Base-by-base conservation (phyloP, 2,329 filamentous ascomycete species). In the Colletotrichum liaoningense region DNA sequence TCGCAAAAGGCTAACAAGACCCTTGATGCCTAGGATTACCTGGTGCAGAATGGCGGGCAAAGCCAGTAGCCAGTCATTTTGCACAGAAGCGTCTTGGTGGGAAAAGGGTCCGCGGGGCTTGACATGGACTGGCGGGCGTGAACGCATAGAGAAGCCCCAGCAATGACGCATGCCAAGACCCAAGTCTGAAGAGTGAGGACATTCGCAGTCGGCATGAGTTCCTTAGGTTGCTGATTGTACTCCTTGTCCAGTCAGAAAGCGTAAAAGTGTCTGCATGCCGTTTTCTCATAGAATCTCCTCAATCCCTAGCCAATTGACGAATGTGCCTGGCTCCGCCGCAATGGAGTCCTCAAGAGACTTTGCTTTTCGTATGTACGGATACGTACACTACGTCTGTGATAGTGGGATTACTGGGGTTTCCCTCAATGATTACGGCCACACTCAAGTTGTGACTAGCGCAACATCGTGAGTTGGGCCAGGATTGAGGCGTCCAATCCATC, bases 161-260 rank as follows among this genome's bases (percentile, higher is more conserved):
- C 6, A 35, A 70, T 73, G 70, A 73, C 70, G 70, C 46, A 70
- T 56, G 67, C 70, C 70, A 70, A 73, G 70, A 60, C 8, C 24
- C 6, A 16, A 8, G 3, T n/a, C 22, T 11, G 11, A 57, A 22
- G 28, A 38, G 28, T 52, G 59, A 28, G n/a, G 16, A 33, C 46
- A 38, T 46, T 16, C 54, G n/a, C 35, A 55, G 19, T 62, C 42
- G 58, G 49, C 30, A 63, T 63, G 58, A 63, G 49, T 54, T 26
- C 38, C 33, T 16, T 55, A 14, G n/a, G 42, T 24, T 55, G 35
- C 38, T 68, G 56, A 22, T 35, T 72, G 30, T 26, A 12, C 26
- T 8, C 35, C 54, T 60, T 30, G 55, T 62, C 65, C 55, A 70
- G 55, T 73, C 70, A 70, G 30, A 69, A 19, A 42, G 55, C 33